phyloP scores from a whole-genome alignment of 805 yeast species.

The Pichia thaimueangensis region DNA sequence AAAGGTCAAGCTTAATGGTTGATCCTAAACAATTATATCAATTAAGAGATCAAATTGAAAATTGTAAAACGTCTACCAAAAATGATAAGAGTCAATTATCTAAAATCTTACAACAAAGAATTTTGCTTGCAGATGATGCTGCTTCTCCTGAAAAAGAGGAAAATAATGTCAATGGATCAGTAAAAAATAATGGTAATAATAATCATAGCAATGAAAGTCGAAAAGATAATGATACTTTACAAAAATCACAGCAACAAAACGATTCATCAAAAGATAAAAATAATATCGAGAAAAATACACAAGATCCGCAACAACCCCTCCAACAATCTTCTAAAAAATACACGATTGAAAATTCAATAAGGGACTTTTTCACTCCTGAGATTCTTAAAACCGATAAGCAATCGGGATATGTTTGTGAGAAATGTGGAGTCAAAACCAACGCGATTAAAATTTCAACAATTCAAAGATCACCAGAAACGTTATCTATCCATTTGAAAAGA shows the following conservation, averaged over 20 bases:
- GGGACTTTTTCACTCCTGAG: constrained; percentile 81
- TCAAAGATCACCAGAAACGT: constrained; percentile 79
- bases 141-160: constrained; percentile 20
- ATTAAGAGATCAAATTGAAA: constrained; percentile 24
- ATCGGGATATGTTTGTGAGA: constrained; percentile 82
- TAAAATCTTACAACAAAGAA: constrained; percentile 26
- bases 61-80: constrained; percentile 21
- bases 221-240: constrained; percentile 1
- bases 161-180: neutral
- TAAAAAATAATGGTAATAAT: constrained; percentile 2
- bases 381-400: constrained; percentile 62
- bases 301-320: neutral
- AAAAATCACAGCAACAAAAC: constrained; percentile 6
- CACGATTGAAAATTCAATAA: constrained; percentile 67
- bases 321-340: constrained; percentile 27
- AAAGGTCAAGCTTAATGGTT: constrained; percentile 29
- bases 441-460: constrained; percentile 75
- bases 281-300: neutral
- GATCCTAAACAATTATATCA: constrained; percentile 24
- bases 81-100: constrained; percentile 22
- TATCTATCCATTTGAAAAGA: constrained; percentile 81
- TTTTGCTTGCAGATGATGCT: constrained; percentile 22
- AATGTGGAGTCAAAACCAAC: constrained; percentile 67
- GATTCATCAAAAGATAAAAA: constrained; percentile 4
- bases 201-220: constrained; percentile 4